Evolutionary conservation across 257 asterid genomes (phyloP).

Genomic region (Solanum peruvianum): DNA sequence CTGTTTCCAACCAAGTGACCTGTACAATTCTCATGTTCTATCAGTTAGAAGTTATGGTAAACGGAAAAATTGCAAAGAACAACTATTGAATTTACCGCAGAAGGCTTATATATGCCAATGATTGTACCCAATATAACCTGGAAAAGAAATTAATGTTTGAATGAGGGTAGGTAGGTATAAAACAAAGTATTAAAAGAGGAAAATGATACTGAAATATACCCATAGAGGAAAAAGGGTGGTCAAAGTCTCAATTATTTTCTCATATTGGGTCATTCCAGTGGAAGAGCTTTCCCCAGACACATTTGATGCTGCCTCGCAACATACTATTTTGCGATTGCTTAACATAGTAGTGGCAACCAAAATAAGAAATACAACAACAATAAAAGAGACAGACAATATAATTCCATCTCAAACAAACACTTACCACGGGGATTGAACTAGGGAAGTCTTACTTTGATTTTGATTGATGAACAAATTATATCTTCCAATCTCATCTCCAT

Average conservation of each 20-base stretch:
- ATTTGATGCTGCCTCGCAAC: slow-evolving; percentile 57
- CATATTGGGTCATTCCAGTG: slow-evolving; percentile 56
- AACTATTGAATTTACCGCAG: slow-evolving; percentile 41
- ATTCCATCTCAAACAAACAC: background rate
- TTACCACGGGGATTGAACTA: slow-evolving; percentile 11
- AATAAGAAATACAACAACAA: background rate
- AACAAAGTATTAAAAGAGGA: background rate
- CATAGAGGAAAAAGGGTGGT: slow-evolving; percentile 90
- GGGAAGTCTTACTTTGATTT: background rate
- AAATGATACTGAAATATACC: slow-evolving; percentile 34
- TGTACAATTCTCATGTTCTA: slow-evolving; percentile 17
- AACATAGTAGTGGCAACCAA: background rate
- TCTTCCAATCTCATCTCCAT: slow-evolving; percentile 4
- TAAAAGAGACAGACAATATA: background rate
- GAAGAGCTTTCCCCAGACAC: slow-evolving; percentile 61
- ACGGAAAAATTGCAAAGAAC: background rate
- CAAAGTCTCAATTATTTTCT: slow-evolving; percentile 76
- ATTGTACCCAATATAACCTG: slow-evolving; percentile 92
- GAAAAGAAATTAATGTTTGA: background rate
- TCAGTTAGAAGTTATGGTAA: slow-evolving; percentile 6
- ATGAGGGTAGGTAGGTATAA: background rate
- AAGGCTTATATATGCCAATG: slow-evolving; percentile 87
- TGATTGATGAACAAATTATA: slow-evolving; percentile 6
- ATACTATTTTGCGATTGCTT: slow-evolving; percentile 28
- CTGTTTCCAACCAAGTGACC: slow-evolving; percentile 96